Evolutionary conservation across 2,329 filamentous ascomycete genomes (phyloP), one percentile per base, ranked within the genome.

Genomic region (Trichophyton equinum): DNA sequence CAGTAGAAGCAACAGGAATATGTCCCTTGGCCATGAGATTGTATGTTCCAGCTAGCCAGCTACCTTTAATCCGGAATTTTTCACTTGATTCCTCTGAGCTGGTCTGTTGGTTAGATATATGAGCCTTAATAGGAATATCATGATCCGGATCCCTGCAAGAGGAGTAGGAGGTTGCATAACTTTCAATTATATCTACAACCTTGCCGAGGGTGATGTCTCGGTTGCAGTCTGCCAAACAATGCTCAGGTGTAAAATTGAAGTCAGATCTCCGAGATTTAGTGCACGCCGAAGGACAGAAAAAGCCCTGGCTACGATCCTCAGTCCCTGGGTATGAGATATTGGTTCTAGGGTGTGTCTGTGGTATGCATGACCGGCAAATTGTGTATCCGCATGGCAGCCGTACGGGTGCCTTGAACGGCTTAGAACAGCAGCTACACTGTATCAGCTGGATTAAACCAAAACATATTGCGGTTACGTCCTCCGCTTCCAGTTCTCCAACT

Each of bases 381-480:
- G 85, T 86, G 68, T 86, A 83, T 30, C 91, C 90, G 71, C 91
- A 96, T 4, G 91, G 90, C 3, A 96, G 76, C 0, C 88, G 88
- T 61, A 90, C 79, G 4, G 91, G 88, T 7, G 83, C 78, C 53
- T 75, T 78, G 33, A 94, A 77, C 0, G 87, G 85, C 49, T 77
- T 77, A 2, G 85, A 88, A 72, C 91, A 96, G 64, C 81, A 76
- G 9, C 81, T 81, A 71, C 91, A 96, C 74, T 95, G 89, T 59
- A 94, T 80, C 46, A 94, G 76, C 49, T 85, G 85, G 63, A 95
- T 79, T 60, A 91, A 77, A 61, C 82, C 87, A 80, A 18, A 44
- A 44, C 8, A 42, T 27, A 42, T 27, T 9, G 20, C 9, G 27
- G 56, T 44, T 42, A 9, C n/a, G 42, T 55, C 13, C 18, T 55